A percentile compares a stretch with the other conserved stretches of the same genome.
These are phyloP conservation scores for Dendryphion nanum DNA, from an alignment of 2,329 filamentous ascomycete genomes.

Conservation along the genomic window DNA sequence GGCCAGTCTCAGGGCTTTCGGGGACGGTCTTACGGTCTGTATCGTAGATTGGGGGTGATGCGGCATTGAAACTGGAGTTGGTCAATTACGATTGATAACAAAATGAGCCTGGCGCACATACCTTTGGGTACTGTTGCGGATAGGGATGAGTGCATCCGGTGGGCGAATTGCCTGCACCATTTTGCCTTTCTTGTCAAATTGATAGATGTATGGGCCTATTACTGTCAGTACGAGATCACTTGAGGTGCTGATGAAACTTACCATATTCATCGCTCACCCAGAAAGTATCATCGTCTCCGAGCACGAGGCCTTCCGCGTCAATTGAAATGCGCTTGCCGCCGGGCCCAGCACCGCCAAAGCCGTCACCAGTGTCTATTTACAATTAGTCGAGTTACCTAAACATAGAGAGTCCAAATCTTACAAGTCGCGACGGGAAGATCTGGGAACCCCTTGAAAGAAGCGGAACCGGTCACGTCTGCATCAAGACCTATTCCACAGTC, in stretches of 20 bases:
- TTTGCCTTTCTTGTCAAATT: slow-evolving; percentile 57
- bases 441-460: slow-evolving; percentile 59
- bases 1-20: slow-evolving; percentile 58
- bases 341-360: slow-evolving; percentile 61
- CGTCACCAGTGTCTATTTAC: slow-evolving; percentile 57
- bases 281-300: slow-evolving; percentile 60
- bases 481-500: slow-evolving; percentile 63
- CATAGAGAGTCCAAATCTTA: background rate
- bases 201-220: slow-evolving; percentile 67
- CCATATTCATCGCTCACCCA: slow-evolving; percentile 64
- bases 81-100: slow-evolving; percentile 1
- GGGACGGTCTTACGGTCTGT: slow-evolving; percentile 51
- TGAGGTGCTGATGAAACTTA: slow-evolving; percentile 44
- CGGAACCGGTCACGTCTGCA: slow-evolving; percentile 53
- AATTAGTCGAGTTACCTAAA: slow-evolving; percentile 13
- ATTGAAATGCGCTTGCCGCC: slow-evolving; percentile 61
- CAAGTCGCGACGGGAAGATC: slow-evolving; percentile 62
- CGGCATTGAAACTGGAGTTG: slow-evolving; percentile 57
- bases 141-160: slow-evolving; percentile 62
- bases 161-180: slow-evolving; percentile 65
- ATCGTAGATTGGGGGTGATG: slow-evolving; percentile 62
- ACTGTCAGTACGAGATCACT: background rate
- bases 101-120: slow-evolving; percentile 1
- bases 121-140: slow-evolving; percentile 57
- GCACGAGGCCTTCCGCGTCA: slow-evolving; percentile 66